Percentiles rank a stretch among this genome's conserved stretches.
phyloP scores from a whole-genome alignment of 257 asterid species.

The Eustoma russellianum region DNA sequence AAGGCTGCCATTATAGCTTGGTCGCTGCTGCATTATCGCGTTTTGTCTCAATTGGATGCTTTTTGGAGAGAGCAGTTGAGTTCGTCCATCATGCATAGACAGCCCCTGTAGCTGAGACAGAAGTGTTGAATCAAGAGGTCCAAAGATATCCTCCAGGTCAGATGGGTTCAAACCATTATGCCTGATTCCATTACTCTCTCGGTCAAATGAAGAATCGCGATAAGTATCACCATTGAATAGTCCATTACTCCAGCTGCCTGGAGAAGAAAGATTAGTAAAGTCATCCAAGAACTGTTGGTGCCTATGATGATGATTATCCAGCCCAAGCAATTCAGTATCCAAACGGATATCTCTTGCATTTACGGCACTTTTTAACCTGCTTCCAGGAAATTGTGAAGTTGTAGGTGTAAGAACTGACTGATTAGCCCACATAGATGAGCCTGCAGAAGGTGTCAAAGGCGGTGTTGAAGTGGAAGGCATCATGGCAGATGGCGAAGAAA shows the following conservation, averaged over 20 bases:
- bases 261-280: slow-evolving; percentile 21
- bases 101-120: slow-evolving; percentile 25
- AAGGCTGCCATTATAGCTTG: slow-evolving; percentile 12
- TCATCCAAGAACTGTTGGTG: slow-evolving; percentile 25
- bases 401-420: slow-evolving; percentile 22
- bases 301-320: slow-evolving; percentile 5
- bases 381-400: slow-evolving; percentile 24
- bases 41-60: slow-evolving; percentile 18
- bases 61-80: slow-evolving; percentile 17
- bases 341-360: slow-evolving; percentile 23
- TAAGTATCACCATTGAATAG: slow-evolving; percentile 9
- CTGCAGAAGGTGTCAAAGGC: slow-evolving; percentile 23
- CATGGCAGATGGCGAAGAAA: slow-evolving; percentile 24
- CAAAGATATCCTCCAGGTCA: slow-evolving; percentile 23
- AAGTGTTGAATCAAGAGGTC: slow-evolving; percentile 17
- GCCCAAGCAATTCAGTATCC: slow-evolving; percentile 13
- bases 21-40: slow-evolving; percentile 15
- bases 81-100: slow-evolving; percentile 14
- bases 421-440: slow-evolving; percentile 20
- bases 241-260: slow-evolving; percentile 18
- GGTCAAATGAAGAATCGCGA: slow-evolving; percentile 14
- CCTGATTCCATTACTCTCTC: slow-evolving; percentile 9
- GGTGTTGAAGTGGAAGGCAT: slow-evolving; percentile 26
- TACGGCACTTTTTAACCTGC: slow-evolving; percentile 22
- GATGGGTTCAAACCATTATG: slow-evolving; percentile 19